Evolutionary conservation across 495 filamentous ascomycete genomes (phyloP), one percentile per base, ranked within the genome.

Genomic region (Neurospora tetraspora): DNA sequence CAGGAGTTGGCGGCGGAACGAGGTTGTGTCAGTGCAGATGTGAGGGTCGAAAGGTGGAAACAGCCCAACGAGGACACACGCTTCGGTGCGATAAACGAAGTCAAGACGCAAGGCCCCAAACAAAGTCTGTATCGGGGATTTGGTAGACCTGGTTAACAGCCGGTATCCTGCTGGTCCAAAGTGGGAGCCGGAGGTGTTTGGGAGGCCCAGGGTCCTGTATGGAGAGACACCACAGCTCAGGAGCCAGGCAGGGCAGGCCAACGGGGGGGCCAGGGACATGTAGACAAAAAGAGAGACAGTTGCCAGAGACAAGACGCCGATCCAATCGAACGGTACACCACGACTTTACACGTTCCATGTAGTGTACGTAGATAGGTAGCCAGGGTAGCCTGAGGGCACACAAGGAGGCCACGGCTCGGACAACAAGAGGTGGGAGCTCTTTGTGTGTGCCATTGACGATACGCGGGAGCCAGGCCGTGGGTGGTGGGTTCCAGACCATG

Each of bases 21-120:
- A 73, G 31, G 39, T 10, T 16, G n/a, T 68, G 53, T 72, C 53
- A 68, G 12, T 23, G 59, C 23, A 68, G 45, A 61, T 34, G 53
- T 18, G 53, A 65, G 53, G 27, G 31, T 3, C 53, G 53, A 38
- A 68, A 27, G 18, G 36, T 34, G 39, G 43, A 71, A 61, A 16
- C 34, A 68, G n/a, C 4, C n/a, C 18, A 39, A 42, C 34, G 37
- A 39, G 59, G 38, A 42, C 71, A 39, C 71, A 72, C 23, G 31
- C 71, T 72, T 68, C n/a, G 53, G 36, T 65, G 53, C 36, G 71
- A 72, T 72, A 72, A 72, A 72, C 65, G 53, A 72, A 72, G 53
- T 34, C 53, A 65, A 65, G 53, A 65, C 53, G 53, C 53, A 65
- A 65, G 53, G 53, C 27, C 5, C 53, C 27, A 34, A 34, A 65